Conservation (phyloP, 1,139 yeast genomes). For the Scheffersomyces cryptocercus region DNA sequence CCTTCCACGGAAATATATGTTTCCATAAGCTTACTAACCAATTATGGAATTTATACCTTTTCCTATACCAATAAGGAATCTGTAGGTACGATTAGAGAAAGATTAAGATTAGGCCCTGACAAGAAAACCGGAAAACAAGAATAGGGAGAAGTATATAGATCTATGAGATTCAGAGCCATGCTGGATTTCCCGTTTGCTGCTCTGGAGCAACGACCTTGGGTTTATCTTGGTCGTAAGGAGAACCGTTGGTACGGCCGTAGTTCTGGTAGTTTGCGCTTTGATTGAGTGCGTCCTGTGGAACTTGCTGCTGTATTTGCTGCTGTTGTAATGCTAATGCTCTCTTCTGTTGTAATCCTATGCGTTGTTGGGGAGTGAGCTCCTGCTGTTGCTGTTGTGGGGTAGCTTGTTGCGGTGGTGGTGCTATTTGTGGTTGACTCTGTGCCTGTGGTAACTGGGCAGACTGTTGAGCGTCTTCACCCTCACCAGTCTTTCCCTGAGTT, state of each 20-base stretch:
- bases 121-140: too few species aligned
- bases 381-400: slow-evolving; percentile 1
- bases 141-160: neutral
- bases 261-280: slow-evolving; percentile 1
- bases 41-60: too few species aligned
- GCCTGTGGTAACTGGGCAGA: slow-evolving; percentile 2
- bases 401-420: slow-evolving; percentile 1
- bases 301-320: neutral
- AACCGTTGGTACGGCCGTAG: slow-evolving; percentile 3
- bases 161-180: slow-evolving; percentile 8
- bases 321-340: slow-evolving; percentile 1
- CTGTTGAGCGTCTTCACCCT: slow-evolving; percentile 22
- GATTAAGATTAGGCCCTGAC: too few species aligned
- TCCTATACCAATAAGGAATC: too few species aligned
- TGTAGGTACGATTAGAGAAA: too few species aligned
- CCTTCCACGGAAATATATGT: too few species aligned
- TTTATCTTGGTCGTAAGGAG: slow-evolving; percentile 8
- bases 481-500: slow-evolving; percentile 39
- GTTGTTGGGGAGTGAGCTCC: slow-evolving; percentile 3
- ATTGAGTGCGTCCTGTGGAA: neutral
- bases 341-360: neutral
- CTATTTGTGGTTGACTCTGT: slow-evolving; percentile 5
- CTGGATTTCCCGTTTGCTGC: slow-evolving; percentile 9
- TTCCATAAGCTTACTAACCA: too few species aligned
- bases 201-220: slow-evolving; percentile 7